phyloP scores from a whole-genome alignment of 345 rosid species.

The Bruguiera parviflora region DNA sequence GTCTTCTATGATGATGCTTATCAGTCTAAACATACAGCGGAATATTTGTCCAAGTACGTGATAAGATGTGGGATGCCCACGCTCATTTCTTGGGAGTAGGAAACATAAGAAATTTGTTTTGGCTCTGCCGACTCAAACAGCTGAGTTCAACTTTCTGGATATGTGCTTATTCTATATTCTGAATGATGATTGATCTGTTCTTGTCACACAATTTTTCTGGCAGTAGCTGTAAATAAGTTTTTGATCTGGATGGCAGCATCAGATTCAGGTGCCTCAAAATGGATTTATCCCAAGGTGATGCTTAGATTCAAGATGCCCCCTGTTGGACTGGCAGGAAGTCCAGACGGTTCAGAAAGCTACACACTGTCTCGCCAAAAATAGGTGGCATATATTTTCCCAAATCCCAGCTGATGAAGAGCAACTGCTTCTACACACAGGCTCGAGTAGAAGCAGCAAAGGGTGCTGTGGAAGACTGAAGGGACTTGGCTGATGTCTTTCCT shows the following conservation, averaged over 20 bases:
- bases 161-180: not conserved
- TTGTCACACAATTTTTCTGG: not conserved
- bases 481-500: no score
- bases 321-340: no score
- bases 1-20: not conserved
- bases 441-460: not conserved
- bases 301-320: not conserved
- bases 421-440: not conserved
- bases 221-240: not conserved
- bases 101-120: not conserved
- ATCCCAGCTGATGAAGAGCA: not conserved
- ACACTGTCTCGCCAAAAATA: not conserved
- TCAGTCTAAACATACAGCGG: not conserved
- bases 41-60: not conserved
- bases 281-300: constrained; percentile 6
- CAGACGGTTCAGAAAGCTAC: not conserved
- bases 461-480: not conserved
- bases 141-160: no score
- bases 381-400: not conserved
- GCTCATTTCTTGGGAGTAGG: not conserved
- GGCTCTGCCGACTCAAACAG: not conserved
- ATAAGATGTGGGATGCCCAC: not conserved
- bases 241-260: constrained; percentile 3
- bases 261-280: constrained; percentile 8
- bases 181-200: not conserved